Percentiles rank a stretch among this genome's conserved stretches.
These are phyloP conservation scores for Candida koratica DNA, from an alignment of 805 yeast genomes.

Conservation along the genomic window DNA sequence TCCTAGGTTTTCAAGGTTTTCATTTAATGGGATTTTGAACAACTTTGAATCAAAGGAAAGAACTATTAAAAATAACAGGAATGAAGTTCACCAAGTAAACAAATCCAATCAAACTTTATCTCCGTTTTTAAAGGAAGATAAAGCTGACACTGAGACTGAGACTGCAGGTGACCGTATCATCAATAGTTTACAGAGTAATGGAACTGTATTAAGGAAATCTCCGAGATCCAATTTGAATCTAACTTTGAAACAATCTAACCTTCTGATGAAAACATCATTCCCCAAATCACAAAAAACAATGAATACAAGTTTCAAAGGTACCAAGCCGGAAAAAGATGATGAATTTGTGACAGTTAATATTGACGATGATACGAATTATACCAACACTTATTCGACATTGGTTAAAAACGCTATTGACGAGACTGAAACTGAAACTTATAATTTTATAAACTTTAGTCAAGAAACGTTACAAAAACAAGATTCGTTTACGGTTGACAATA, in stretches of 20 bases:
- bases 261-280: not conserved
- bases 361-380: slow-evolving; percentile 11
- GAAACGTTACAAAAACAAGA: slow-evolving; percentile 9
- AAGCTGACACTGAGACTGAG: not conserved
- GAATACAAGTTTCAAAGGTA: not conserved
- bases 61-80: not conserved
- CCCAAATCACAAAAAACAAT: not conserved
- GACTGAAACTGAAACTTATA: slow-evolving; percentile 7
- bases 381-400: slow-evolving; percentile 13
- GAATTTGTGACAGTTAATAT: slow-evolving; percentile 22
- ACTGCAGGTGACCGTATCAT: slow-evolving; percentile 1
- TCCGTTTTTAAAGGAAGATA: not conserved
- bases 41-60: slow-evolving; percentile 11
- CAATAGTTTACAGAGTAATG: slow-evolving; percentile 5
- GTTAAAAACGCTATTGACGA: slow-evolving; percentile 12
- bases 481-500: not conserved
- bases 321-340: slow-evolving; percentile 7
- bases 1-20: slow-evolving; percentile 40
- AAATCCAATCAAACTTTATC: not conserved
- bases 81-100: slow-evolving; percentile 1
- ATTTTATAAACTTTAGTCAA: slow-evolving; percentile 16
- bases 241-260: not conserved
- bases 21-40: slow-evolving; percentile 36
- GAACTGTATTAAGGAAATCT: slow-evolving; percentile 13
- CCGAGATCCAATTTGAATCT: slow-evolving; percentile 5